Conservation (phyloP, 768 basidiomycete species). For the Boletus tomentosulus region DNA sequence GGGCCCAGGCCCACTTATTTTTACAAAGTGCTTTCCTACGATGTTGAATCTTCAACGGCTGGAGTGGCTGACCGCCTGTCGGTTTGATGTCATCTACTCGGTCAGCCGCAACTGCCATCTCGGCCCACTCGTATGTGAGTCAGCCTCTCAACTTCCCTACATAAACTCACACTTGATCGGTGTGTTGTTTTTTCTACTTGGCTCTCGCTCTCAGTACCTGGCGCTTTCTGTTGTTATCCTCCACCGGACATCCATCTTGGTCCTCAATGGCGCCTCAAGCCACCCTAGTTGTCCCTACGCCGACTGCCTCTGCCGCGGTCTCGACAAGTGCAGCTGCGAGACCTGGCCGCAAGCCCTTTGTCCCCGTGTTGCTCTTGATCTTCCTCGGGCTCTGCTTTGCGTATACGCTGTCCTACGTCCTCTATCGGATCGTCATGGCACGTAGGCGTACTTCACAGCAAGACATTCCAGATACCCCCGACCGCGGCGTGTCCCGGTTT, state of each 20-base stretch:
- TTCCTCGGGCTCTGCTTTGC: slow-evolving; percentile 25
- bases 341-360: slow-evolving; percentile 4
- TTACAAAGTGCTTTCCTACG: no score
- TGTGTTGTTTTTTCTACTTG: slow-evolving; percentile 13
- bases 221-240: slow-evolving; percentile 10
- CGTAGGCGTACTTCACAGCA: slow-evolving; percentile 10
- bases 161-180: slow-evolving; percentile 1
- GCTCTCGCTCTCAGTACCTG: slow-evolving; percentile 2
- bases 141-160: slow-evolving; percentile 18
- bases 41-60: no score
- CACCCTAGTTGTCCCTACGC: not conserved
- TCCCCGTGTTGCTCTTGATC: slow-evolving; percentile 18
- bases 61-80: no score
- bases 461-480: slow-evolving; percentile 17
- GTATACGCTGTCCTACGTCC: slow-evolving; percentile 24
- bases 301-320: slow-evolving; percentile 1
- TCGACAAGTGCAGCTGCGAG: slow-evolving; percentile 1
- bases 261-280: slow-evolving; percentile 23
- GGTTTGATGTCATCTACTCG: no score
- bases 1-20: no score
- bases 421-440: slow-evolving; percentile 26
- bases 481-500: slow-evolving; percentile 23
- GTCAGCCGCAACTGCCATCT: slow-evolving; percentile 7
- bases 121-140: not conserved
- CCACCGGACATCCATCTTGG: slow-evolving; percentile 1